A percentile compares a stretch with the other conserved stretches of the same genome.
phyloP scores from a whole-genome alignment of 108 stramenopile species.

The Fistulifera pelliculosa region DNA sequence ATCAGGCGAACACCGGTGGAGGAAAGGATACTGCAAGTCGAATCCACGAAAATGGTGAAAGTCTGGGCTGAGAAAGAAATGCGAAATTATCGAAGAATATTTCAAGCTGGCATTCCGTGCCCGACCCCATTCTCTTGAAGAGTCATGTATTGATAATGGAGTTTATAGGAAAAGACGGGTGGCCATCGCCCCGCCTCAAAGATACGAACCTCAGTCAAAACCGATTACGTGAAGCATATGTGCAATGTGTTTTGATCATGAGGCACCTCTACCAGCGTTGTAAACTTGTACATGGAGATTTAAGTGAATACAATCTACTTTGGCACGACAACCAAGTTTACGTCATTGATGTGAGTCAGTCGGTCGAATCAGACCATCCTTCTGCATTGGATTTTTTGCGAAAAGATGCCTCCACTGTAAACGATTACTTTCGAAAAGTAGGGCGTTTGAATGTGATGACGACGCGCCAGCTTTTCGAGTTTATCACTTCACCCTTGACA shows the following conservation, averaged over 20 bases:
- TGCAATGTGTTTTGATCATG: slow-evolving; percentile 81
- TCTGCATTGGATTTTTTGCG: slow-evolving; percentile 93
- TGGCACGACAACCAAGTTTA: slow-evolving; percentile 87
- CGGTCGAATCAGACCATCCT: slow-evolving; percentile 95
- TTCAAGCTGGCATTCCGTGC: slow-evolving; percentile 77
- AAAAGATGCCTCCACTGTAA: slow-evolving; percentile 93
- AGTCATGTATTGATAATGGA: slow-evolving; percentile 96
- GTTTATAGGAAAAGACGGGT: slow-evolving; percentile 90
- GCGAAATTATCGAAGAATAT: slow-evolving; percentile 90
- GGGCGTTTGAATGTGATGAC: slow-evolving; percentile 84
- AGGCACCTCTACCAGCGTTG: slow-evolving; percentile 83
- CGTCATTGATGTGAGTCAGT: slow-evolving; percentile 97
- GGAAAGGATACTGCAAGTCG: slow-evolving; percentile 94
- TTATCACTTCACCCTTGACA: slow-evolving; percentile 46
- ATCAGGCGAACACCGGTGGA: slow-evolving; percentile 94
- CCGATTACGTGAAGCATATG: slow-evolving; percentile 75
- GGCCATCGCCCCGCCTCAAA: slow-evolving; percentile 93
- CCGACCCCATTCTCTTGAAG: slow-evolving; percentile 89
- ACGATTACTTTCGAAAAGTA: slow-evolving; percentile 88
- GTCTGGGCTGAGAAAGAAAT: slow-evolving; percentile 99
- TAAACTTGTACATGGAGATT: slow-evolving; percentile 89
- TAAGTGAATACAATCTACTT: slow-evolving; percentile 94
- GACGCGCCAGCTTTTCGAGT: slow-evolving; percentile 81
- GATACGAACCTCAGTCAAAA: slow-evolving; percentile 72
- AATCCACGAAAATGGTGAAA: slow-evolving; percentile 99